phyloP scores from a whole-genome alignment of 768 basidiomycete genomes.

The Saitozyma podzolica region DNA sequence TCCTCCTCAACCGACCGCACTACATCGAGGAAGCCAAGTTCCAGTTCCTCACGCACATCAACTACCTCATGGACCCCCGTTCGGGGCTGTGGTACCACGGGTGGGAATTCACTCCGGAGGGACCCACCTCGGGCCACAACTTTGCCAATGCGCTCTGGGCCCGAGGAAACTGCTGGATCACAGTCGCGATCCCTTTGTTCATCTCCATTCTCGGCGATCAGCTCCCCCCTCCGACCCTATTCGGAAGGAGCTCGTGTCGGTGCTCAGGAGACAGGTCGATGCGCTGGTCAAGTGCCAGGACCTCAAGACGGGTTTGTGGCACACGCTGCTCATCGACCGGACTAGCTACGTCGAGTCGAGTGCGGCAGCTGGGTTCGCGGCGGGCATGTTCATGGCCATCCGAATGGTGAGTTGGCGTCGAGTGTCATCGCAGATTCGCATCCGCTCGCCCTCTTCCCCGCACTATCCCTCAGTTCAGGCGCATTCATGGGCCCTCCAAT shows the following conservation, averaged over 20 bases:
- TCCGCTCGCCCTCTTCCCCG: not conserved
- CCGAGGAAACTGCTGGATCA: constrained; percentile 60
- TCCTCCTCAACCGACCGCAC: constrained; percentile 58
- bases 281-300: constrained; percentile 58
- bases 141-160: constrained; percentile 59
- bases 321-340: constrained; percentile 59
- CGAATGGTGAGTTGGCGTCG: constrained; percentile 16
- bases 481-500: too few relatives aligned
- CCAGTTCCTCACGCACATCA: constrained; percentile 47
- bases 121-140: constrained; percentile 28
- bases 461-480: too few relatives aligned
- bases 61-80: constrained; percentile 46
- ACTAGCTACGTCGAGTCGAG: constrained; percentile 58
- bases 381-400: constrained; percentile 33
- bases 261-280: constrained; percentile 58
- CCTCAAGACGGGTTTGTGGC: constrained; percentile 58
- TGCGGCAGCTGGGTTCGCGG: constrained; percentile 45
- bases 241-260: constrained; percentile 55
- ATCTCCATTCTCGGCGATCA: constrained; percentile 22
- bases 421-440: not conserved
- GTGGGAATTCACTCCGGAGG: constrained; percentile 39
- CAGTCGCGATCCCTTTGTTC: constrained; percentile 36
- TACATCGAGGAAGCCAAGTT: constrained; percentile 59
- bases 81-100: constrained; percentile 51
- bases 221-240: constrained; percentile 55